Base-by-base conservation (phyloP, 2,329 filamentous ascomycete genomes). In the Ophiostoma novo-ulmi region DNA sequence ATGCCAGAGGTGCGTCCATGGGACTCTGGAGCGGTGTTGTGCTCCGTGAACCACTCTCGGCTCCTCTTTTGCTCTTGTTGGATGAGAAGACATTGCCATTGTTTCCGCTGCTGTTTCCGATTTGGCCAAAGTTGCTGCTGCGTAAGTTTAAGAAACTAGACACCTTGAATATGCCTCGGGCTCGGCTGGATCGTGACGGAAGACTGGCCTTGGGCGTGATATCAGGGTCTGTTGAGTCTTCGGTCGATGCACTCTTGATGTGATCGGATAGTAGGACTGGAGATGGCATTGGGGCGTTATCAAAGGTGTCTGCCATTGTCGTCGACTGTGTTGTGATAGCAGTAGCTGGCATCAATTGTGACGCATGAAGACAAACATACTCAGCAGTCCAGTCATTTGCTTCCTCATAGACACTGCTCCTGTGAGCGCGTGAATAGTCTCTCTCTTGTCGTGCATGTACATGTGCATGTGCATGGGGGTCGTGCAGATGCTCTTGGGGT, bases 91-190 rank as follows among this genome's bases (percentile, higher is more conserved):
- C 55, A 22, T 31, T 66, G 35, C 36, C 35, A n/a, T n/a, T 64
- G 64, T 36, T 39, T 2, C 35, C 14, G 14, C 10, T 38, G 63
- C 44, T 44, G 38, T 44, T 52, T 14, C 17, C 65, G 1, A 20
- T 31, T 20, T 58, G 38, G 41, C 58, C 39, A 26, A 35, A 35
- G 31, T 55, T 69, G 48, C 52, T 72, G 63, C 70, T 74, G 20
- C 69, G 69, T 11, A 75, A 68, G 39, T 67, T 75, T n/a, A 74
- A 63, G n/a, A 75, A 73, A 69, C 75, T 77, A 8, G 77, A 72
- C 39, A 73, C 71, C 17, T 69, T 72, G 55, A 69, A 66, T 1
- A 72, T 63, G 11, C 67, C 55, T 7, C 71, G 71, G 7, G 71
- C 17, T 17, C 68, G 52, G 6, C 13, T n/a, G 26, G 61, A 13